A percentile compares a stretch with the other conserved stretches of the same genome.
These are phyloP conservation scores for Quercus cerris DNA, from an alignment of 306 rosid genomes.

Conservation along the genomic window DNA sequence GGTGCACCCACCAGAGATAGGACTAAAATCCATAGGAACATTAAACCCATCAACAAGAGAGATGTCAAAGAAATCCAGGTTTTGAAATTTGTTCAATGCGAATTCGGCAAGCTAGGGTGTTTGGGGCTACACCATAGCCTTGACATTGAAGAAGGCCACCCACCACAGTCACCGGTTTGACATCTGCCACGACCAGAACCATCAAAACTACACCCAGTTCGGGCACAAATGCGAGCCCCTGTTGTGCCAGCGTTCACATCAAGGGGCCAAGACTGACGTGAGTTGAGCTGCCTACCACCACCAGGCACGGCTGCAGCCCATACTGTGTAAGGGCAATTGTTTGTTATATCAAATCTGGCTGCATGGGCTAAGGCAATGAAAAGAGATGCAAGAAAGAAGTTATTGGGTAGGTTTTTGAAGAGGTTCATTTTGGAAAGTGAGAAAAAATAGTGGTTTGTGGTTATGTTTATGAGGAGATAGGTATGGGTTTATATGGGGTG, in stretches of 20 bases:
- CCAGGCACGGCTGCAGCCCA: too few relatives aligned
- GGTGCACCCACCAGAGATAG: too few relatives aligned
- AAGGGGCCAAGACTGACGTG: constrained; percentile 33
- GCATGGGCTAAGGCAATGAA: background rate
- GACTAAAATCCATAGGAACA: too few relatives aligned
- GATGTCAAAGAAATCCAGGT: constrained; percentile 34
- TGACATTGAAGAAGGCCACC: constrained; percentile 9
- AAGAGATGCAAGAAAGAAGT: constrained; percentile 15
- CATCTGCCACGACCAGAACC: constrained; percentile 43
- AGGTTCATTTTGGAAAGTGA: constrained; percentile 4
- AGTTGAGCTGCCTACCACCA: too few relatives aligned
- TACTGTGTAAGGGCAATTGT: too few relatives aligned
- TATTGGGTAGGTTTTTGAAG: background rate
- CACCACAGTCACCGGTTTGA: constrained; percentile 47
- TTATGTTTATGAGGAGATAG: background rate
- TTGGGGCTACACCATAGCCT: constrained; percentile 42
- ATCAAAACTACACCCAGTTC: constrained; percentile 66
- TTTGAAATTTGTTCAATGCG: constrained; percentile 37
- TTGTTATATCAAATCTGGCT: too few relatives aligned
- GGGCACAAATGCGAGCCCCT: constrained; percentile 61
- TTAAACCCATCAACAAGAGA: too few relatives aligned
- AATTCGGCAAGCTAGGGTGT: constrained; percentile 60
- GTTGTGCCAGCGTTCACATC: constrained; percentile 27
- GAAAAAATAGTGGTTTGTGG: background rate
- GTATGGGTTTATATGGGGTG: constrained; percentile 16